Evolutionary conservation across 129 eudicot species (phyloP).

Genomic region (Pseudognaphalium luteoalbum): DNA sequence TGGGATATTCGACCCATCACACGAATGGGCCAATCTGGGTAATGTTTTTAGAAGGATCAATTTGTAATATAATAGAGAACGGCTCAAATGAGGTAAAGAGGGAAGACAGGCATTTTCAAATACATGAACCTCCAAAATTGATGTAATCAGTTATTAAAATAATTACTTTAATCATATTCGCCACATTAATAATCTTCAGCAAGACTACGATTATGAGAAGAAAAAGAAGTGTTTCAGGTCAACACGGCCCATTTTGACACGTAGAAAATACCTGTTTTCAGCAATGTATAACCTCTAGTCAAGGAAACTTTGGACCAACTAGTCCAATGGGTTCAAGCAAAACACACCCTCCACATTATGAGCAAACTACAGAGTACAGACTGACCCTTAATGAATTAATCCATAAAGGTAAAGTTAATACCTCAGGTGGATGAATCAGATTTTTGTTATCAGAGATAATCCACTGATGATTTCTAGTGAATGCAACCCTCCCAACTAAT

Average conservation of each 20-base stretch:
- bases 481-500: constrained; percentile 87
- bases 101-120: neutral
- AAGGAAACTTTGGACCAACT: neutral
- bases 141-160: neutral
- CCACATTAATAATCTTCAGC: neutral
- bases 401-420: constrained; percentile 2
- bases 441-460: constrained; percentile 51
- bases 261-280: neutral
- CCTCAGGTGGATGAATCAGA: constrained; percentile 79
- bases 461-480: constrained; percentile 83
- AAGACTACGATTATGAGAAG: neutral
- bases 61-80: neutral
- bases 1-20: neutral
- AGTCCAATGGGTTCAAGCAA: neutral
- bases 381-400: neutral
- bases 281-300: neutral
- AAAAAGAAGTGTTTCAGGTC: neutral
- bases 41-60: neutral
- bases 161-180: neutral
- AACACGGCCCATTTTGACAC: neutral
- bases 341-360: neutral
- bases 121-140: neutral
- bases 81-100: neutral
- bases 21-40: neutral
- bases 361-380: constrained; percentile 8